phyloP scores from a whole-genome alignment of 352 stramenopile genomes.

The Phytophthora podocarpi region DNA sequence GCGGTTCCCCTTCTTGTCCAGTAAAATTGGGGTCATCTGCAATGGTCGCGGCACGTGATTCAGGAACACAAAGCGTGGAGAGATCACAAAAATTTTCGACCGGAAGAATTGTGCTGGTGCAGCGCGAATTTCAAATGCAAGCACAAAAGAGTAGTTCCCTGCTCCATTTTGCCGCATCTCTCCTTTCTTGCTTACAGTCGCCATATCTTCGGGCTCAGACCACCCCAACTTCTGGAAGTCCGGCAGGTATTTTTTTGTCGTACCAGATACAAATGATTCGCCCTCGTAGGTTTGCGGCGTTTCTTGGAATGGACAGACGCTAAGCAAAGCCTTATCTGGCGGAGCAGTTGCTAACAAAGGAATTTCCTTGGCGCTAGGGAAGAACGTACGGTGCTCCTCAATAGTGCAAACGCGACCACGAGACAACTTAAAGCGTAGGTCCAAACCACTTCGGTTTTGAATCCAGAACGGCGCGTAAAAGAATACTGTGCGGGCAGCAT shows the following conservation, averaged over 20 bases:
- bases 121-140: constrained; percentile 82
- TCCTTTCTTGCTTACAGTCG: constrained; percentile 75
- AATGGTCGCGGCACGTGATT: constrained; percentile 66
- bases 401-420: constrained; percentile 62
- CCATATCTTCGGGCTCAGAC: constrained; percentile 76
- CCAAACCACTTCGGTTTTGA: constrained; percentile 82
- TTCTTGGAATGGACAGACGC: constrained; percentile 72
- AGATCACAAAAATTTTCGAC: constrained; percentile 83
- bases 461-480: constrained; percentile 86
- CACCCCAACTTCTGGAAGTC: constrained; percentile 74
- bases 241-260: constrained; percentile 77
- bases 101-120: constrained; percentile 82
- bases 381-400: constrained; percentile 77
- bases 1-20: constrained; percentile 76
- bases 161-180: constrained; percentile 56
- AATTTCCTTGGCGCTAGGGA: constrained; percentile 63
- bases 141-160: constrained; percentile 68
- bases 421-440: constrained; percentile 68
- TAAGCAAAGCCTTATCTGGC: constrained; percentile 66
- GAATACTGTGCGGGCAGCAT: constrained; percentile 62
- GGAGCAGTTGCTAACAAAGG: constrained; percentile 70
- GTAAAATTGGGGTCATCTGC: constrained; percentile 72
- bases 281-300: constrained; percentile 60
- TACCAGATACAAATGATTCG: constrained; percentile 49
- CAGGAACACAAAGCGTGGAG: constrained; percentile 75